phyloP scores from a whole-genome alignment of 2,329 filamentous ascomycete genomes.

The Xylariaceae sp. region DNA sequence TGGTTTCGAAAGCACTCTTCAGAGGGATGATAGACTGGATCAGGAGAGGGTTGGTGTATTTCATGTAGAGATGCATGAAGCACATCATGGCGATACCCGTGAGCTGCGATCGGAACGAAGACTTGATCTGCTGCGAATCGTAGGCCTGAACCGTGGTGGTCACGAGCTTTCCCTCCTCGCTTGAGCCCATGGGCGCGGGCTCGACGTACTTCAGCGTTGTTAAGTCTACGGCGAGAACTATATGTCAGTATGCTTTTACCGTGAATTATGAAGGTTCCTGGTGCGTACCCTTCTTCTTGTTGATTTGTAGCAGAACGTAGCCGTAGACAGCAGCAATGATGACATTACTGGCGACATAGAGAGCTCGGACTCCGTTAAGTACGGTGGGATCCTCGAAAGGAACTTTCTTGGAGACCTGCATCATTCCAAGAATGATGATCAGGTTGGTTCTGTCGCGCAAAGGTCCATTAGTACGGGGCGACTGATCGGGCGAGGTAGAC shows the following conservation, averaged over 20 bases:
- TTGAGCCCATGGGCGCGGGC: constrained; percentile 84
- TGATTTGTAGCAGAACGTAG: constrained; percentile 79
- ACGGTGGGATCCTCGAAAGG: constrained; percentile 78
- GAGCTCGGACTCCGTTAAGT: constrained; percentile 50
- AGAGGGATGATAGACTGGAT: constrained; percentile 98
- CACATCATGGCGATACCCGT: constrained; percentile 98
- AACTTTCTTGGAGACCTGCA: constrained; percentile 95
- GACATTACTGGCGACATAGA: constrained; percentile 60
- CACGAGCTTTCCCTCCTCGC: constrained; percentile 91
- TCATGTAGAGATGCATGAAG: constrained; percentile 98
- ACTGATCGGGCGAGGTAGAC: constrained; percentile 6
- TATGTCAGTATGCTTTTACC: neutral
- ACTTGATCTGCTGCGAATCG: constrained; percentile 79
- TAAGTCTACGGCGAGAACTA: constrained; percentile 57
- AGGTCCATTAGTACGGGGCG: constrained; percentile 23
- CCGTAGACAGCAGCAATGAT: constrained; percentile 81
- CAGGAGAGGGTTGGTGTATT: constrained; percentile 98
- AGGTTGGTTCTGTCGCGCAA: constrained; percentile 68
- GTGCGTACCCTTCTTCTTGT: constrained; percentile 88
- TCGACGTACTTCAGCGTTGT: constrained; percentile 99
- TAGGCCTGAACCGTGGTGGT: constrained; percentile 96
- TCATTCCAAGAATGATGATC: constrained; percentile 92
- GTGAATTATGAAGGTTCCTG: neutral
- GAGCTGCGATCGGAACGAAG: constrained; percentile 80
- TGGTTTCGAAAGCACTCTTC: constrained; percentile 92